phyloP scores from a whole-genome alignment of 2,329 filamentous ascomycete genomes.

The Sarocladium brachiariae region DNA sequence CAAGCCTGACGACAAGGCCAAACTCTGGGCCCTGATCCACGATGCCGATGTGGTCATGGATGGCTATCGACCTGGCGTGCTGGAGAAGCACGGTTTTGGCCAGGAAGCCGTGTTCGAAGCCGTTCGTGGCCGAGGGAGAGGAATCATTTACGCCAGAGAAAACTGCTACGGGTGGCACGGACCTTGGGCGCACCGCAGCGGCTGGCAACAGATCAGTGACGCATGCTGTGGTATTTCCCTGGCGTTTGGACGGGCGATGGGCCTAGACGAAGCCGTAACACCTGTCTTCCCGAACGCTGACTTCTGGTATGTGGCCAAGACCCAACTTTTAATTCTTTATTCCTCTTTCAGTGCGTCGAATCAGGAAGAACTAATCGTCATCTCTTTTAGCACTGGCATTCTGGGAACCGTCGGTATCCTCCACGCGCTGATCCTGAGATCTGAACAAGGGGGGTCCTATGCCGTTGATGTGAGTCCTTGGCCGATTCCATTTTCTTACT shows the following conservation, averaged over 20 bases:
- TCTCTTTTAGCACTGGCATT: neutral
- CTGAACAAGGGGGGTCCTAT: neutral
- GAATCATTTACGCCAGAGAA: slow-evolving; percentile 36
- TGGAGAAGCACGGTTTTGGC: slow-evolving; percentile 40
- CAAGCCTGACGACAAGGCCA: neutral
- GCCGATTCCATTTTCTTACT: neutral
- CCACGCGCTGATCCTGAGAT: neutral
- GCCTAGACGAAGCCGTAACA: neutral
- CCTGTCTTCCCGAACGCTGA: neutral
- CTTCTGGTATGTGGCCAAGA: neutral
- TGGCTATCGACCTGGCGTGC: slow-evolving; percentile 39
- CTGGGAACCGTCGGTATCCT: neutral
- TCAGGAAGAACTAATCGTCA: neutral
- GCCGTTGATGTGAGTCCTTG: neutral
- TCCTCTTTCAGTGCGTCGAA: neutral
- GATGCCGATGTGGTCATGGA: slow-evolving; percentile 45
- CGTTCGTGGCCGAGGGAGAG: neutral
- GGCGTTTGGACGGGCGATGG: neutral
- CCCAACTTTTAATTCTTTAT: neutral
- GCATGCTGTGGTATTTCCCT: slow-evolving; percentile 21
- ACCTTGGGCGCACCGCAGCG: slow-evolving; percentile 36
- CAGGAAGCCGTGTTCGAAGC: slow-evolving; percentile 25
- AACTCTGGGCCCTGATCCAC: slow-evolving; percentile 32
- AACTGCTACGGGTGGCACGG: slow-evolving; percentile 49
- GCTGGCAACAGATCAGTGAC: slow-evolving; percentile 49